Evolutionary conservation across 495 filamentous ascomycete species (phyloP).

Genomic region (Tuber magnatum): DNA sequence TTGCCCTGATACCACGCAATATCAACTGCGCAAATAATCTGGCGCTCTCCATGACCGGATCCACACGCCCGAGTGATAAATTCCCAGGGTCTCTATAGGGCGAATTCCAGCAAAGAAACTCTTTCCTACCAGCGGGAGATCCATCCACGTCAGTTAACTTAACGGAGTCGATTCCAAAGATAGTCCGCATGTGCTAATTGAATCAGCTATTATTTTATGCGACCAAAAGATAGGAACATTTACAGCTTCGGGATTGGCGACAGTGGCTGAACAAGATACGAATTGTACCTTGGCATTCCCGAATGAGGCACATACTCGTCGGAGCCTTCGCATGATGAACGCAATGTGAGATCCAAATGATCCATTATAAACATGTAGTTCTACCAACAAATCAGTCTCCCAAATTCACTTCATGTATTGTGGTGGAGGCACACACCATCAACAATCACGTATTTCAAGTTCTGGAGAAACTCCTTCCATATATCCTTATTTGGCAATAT

Average conservation of each 20-base stretch:
- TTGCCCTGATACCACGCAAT: conserved; percentile 80
- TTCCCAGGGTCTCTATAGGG: conserved; percentile 87
- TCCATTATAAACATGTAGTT: conserved; percentile 95
- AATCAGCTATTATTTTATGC: conserved; percentile 8
- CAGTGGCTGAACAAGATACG: conserved; percentile 93
- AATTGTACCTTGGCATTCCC: conserved; percentile 87
- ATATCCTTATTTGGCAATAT: conserved; percentile 85
- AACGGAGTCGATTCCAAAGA: conserved; percentile 82
- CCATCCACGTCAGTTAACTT: conserved; percentile 82
- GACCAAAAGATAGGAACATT: not conserved
- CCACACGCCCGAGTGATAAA: conserved; percentile 75
- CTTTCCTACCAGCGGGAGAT: conserved; percentile 86
- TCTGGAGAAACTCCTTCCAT: conserved; percentile 83
- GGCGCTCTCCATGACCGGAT: conserved; percentile 74
- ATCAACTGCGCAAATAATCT: conserved; percentile 86
- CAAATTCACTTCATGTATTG: not conserved
- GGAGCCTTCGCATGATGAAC: conserved; percentile 84
- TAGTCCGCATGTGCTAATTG: conserved; percentile 72
- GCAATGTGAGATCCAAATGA: conserved; percentile 90
- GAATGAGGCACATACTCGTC: conserved; percentile 82
- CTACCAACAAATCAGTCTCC: conserved; percentile 51
- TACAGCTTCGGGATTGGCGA: conserved; percentile 71
- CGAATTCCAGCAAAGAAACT: conserved; percentile 97
- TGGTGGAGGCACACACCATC: conserved; percentile 45
- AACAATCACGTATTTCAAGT: conserved; percentile 77